Conservation (phyloP, 1,284 basidiomycete genomes). For the Bondarzewia mesenterica region DNA sequence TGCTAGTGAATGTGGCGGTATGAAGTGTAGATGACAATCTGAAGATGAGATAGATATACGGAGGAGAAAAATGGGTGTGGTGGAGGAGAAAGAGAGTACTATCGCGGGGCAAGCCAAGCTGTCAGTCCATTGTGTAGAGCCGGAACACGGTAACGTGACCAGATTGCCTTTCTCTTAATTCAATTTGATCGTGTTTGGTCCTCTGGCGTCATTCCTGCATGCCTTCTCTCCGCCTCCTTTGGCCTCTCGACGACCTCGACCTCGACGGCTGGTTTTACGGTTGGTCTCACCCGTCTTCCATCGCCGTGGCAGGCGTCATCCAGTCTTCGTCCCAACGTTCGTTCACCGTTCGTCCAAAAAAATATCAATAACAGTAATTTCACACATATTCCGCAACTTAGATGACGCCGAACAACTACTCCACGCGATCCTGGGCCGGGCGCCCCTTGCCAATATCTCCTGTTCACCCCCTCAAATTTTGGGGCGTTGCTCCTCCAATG, state of each 20-base stretch:
- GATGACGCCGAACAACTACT: conserved; percentile 2
- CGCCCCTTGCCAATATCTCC: not conserved
- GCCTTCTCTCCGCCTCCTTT: conserved; percentile 31
- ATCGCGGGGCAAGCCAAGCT: too few relatives aligned
- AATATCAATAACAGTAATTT: not conserved
- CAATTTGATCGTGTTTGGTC: not conserved
- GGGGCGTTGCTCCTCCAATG: not conserved
- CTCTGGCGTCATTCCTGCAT: conserved; percentile 6
- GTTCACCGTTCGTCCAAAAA: conserved; percentile 6
- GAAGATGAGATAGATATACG: too few relatives aligned
- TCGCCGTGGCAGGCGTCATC: conserved; percentile 47
- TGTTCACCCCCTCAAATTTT: not conserved
- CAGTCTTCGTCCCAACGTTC: conserved; percentile 22
- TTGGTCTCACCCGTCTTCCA: conserved; percentile 31
- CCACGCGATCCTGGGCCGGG: not conserved
- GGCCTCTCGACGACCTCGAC: conserved; percentile 38
- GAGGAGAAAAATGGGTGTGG: too few relatives aligned
- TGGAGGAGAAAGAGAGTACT: too few relatives aligned
- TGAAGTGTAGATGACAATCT: too few relatives aligned
- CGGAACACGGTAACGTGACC: not conserved
- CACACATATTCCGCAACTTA: not conserved
- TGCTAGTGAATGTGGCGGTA: too few relatives aligned
- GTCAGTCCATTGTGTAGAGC: not conserved
- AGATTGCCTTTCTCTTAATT: not conserved
- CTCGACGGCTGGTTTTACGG: conserved; percentile 42